Base-by-base conservation (phyloP, 108 stramenopile species). In the Fistulifera pelliculosa region DNA sequence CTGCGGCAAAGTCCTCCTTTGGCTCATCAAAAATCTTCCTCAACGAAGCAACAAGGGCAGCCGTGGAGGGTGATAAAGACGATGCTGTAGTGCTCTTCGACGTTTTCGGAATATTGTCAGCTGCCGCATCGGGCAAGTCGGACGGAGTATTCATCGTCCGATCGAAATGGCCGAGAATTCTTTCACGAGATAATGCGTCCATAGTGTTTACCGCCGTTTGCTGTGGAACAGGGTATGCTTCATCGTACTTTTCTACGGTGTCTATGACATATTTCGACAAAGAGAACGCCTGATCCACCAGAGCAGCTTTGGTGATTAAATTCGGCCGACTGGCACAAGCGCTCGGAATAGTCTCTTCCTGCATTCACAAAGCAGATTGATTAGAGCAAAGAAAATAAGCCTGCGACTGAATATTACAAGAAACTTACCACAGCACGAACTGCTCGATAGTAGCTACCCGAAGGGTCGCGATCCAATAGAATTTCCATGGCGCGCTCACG, bases 401-500 rank as follows among this genome's bases (percentile, higher is more conserved):
- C 40, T 7, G 12, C 13, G 56, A 41, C 14, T 21, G 27, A 50
- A 27, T 38, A 23, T 8, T 28, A 43, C 2, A n/a, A 14, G 15
- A 3, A 19, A 79, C 89, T 56, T 65, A 90, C 89, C 89, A 82
- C 58, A 28, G 81, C 64, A 52, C 66, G 60, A 41, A 70, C 44
- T 38, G 74, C 77, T 10, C 89, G 78, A 68, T 80, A 90, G 31
- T 68, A 79, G 28, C 69, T 62, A 3, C 89, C 89, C 27, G 65
- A 28, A 0, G 80, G 80, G 38, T 87, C 81, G 75, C 77, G 77
- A 56, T 90, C 89, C 56, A 90, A 65, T 6, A 87, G 70, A 35
- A 80, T 81, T 64, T 90, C 85, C 41, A 87, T 84, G 47, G 81
- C 89, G 42, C 61, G 68, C 52, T 83, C 78, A 7, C 82, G 62